Percentiles rank a stretch among this genome's conserved stretches.
Evolutionary conservation across 139 green algal species (phyloP).

Genomic region (Yamagishiella unicocca): DNA sequence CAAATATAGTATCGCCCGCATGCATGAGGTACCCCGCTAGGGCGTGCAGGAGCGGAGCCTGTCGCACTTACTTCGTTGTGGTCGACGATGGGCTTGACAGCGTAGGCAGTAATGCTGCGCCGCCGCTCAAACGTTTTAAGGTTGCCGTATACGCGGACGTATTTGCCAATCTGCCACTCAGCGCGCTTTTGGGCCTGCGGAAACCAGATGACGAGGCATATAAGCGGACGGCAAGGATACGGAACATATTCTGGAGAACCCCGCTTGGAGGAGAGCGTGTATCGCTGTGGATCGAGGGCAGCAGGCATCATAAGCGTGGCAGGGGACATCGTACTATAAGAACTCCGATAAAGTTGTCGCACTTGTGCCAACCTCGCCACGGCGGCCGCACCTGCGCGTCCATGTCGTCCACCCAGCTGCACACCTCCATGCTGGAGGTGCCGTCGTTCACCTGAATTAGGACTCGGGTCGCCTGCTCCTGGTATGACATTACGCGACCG

Average conservation of each 20-base stretch:
- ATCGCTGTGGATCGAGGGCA: too few species aligned
- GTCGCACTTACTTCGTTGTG: constrained; percentile 77
- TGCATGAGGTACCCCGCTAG: too few species aligned
- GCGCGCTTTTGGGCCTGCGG: constrained; percentile 25
- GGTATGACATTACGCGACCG: constrained; percentile 69
- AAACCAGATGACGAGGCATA: neutral
- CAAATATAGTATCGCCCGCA: too few species aligned
- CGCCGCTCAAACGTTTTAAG: constrained; percentile 65
- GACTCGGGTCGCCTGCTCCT: constrained; percentile 61
- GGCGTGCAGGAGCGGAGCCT: too few species aligned
- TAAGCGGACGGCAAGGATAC: neutral
- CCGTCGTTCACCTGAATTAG: constrained; percentile 79
- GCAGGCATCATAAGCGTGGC: too few species aligned
- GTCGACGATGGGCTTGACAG: constrained; percentile 73
- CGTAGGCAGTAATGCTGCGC: constrained; percentile 70
- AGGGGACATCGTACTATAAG: too few species aligned
- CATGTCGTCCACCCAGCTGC: constrained; percentile 72
- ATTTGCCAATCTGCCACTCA: constrained; percentile 62
- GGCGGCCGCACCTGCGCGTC: constrained; percentile 47
- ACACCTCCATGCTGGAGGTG: constrained; percentile 72
- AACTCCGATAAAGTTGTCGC: too few species aligned
- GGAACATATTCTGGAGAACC: too few species aligned
- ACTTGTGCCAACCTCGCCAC: too few species aligned
- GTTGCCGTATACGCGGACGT: constrained; percentile 84
- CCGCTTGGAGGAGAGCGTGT: too few species aligned